Conservation (phyloP, 2,329 filamentous ascomycete species). For the Penicillium sp. region DNA sequence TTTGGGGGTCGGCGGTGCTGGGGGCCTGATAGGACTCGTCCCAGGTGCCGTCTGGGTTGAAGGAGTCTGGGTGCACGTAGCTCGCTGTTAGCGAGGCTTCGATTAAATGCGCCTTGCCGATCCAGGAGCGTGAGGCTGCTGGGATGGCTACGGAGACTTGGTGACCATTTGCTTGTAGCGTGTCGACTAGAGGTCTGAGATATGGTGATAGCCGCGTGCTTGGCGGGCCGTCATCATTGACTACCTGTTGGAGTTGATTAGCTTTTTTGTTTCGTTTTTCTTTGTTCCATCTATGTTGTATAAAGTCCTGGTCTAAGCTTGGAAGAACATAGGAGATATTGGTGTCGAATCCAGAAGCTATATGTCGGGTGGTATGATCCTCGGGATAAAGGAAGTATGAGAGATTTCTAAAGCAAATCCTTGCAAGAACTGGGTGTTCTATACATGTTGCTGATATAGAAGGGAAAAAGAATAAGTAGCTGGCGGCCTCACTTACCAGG, state of each 20-base stretch:
- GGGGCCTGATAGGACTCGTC: slow-evolving; percentile 14
- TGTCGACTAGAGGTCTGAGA: slow-evolving; percentile 67
- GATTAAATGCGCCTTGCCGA: slow-evolving; percentile 92
- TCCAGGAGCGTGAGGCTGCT: slow-evolving; percentile 87
- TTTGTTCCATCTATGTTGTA: not conserved
- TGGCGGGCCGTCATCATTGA: slow-evolving; percentile 75
- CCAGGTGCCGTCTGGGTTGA: slow-evolving; percentile 58
- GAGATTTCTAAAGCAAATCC: not conserved
- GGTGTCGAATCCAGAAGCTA: not conserved
- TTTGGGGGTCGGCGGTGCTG: not conserved
- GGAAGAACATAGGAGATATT: not conserved
- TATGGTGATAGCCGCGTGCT: slow-evolving; percentile 71
- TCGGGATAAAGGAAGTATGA: not conserved
- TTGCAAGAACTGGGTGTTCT: not conserved
- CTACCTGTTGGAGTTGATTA: slow-evolving; percentile 29
- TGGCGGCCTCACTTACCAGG: slow-evolving; percentile 39
- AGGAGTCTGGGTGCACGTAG: slow-evolving; percentile 67
- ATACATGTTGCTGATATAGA: not conserved
- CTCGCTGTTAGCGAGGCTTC: slow-evolving; percentile 75
- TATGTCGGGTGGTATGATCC: not conserved
- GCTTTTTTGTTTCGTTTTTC: not conserved
- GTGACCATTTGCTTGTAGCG: slow-evolving; percentile 71
- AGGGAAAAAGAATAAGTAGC: slow-evolving; percentile 11
- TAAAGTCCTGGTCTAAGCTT: not conserved
- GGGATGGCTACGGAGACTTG: slow-evolving; percentile 83